Evolutionary conservation across 192 early-diverging fungal genomes (phyloP).

Genomic region (Coemansia pectinata): DNA sequence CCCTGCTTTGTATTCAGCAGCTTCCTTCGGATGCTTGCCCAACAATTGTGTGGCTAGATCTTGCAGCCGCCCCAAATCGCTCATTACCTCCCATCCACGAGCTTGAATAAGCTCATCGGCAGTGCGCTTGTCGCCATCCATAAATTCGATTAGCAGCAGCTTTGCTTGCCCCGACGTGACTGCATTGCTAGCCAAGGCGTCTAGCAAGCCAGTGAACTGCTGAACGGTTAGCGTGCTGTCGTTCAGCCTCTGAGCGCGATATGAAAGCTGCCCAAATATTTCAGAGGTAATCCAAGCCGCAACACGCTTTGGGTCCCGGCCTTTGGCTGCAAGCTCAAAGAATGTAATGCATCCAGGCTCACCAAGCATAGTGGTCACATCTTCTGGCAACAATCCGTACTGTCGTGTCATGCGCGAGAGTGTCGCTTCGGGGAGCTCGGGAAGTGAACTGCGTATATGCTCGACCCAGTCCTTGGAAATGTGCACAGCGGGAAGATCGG

Average conservation of each 20-base stretch:
- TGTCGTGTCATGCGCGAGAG: slow-evolving; percentile 59
- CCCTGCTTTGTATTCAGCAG: slow-evolving; percentile 62
- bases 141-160: slow-evolving; percentile 66
- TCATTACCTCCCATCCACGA: slow-evolving; percentile 62
- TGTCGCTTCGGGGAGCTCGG: slow-evolving; percentile 73
- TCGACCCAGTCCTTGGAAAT: slow-evolving; percentile 53
- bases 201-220: slow-evolving; percentile 65
- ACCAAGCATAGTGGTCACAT: slow-evolving; percentile 66
- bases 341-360: slow-evolving; percentile 73
- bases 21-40: slow-evolving; percentile 52
- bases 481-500: slow-evolving; percentile 42
- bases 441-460: slow-evolving; percentile 48
- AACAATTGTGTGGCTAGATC: slow-evolving; percentile 22
- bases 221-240: slow-evolving; percentile 54
- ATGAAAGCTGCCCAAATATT: slow-evolving; percentile 54
- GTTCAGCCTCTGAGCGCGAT: slow-evolving; percentile 28
- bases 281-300: slow-evolving; percentile 58
- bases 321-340: slow-evolving; percentile 67
- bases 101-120: slow-evolving; percentile 62
- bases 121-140: slow-evolving; percentile 60
- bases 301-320: slow-evolving; percentile 32
- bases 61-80: slow-evolving; percentile 21
- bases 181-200: slow-evolving; percentile 56
- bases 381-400: slow-evolving; percentile 61
- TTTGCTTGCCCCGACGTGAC: slow-evolving; percentile 73